Percentiles rank a stretch among this genome's conserved stretches.
Conservation (phyloP, 1,284 basidiomycete species). For the Pyrrhoderma lamaoense region DNA sequence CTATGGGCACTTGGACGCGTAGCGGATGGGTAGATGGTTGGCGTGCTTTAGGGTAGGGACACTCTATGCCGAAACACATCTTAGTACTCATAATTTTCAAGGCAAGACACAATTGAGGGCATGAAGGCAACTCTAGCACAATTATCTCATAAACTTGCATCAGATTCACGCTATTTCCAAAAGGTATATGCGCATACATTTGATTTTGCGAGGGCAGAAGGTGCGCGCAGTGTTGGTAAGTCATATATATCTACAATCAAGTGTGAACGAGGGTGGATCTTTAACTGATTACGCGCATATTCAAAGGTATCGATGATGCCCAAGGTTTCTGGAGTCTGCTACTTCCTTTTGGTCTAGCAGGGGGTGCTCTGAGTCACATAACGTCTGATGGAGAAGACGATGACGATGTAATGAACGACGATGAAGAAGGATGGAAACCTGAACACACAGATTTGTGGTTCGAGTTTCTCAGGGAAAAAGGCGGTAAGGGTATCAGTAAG, state of each 20-base stretch:
- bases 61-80: not conserved
- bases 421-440: constrained; percentile 55
- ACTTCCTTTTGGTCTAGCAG: constrained; percentile 70
- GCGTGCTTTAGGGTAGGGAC: constrained; percentile 57
- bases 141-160: constrained; percentile 57
- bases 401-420: constrained; percentile 27
- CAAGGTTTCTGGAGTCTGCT: constrained; percentile 82
- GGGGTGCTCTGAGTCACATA: constrained; percentile 56
- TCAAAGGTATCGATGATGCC: constrained; percentile 69
- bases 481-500: constrained; percentile 81
- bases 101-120: constrained; percentile 62
- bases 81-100: constrained; percentile 25
- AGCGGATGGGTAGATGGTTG: constrained; percentile 79
- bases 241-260: no score
- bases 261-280: no score
- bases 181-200: constrained; percentile 89
- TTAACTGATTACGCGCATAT: no score
- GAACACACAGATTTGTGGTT: constrained; percentile 79
- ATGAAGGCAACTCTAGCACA: constrained; percentile 58
- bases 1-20: constrained; percentile 70
- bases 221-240: constrained; percentile 65
- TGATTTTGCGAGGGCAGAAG: constrained; percentile 73
- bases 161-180: constrained; percentile 72
- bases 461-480: constrained; percentile 67
- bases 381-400: constrained; percentile 34